phyloP scores from a whole-genome alignment of 2,329 filamentous ascomycete genomes.

The Parastagonospora avenae region DNA sequence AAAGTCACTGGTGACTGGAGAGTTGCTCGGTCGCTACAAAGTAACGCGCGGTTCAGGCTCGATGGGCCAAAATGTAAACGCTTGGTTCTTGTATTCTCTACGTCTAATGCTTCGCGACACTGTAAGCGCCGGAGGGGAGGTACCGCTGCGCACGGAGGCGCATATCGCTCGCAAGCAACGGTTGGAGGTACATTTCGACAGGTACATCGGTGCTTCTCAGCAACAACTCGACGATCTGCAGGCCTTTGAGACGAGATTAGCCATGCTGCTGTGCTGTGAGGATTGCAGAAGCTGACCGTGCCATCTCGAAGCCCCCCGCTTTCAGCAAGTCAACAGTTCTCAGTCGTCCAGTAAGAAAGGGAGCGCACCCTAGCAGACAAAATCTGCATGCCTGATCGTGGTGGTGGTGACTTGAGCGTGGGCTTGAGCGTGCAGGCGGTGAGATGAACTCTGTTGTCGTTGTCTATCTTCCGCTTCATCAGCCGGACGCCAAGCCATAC shows the following conservation, averaged over 20 bases:
- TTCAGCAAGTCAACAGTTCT: conserved; percentile 9
- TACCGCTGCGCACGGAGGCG: conserved; percentile 13
- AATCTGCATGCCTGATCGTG: conserved; percentile 1
- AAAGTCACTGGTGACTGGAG: neutral
- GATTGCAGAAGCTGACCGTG: conserved; percentile 16
- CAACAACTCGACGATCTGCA: neutral
- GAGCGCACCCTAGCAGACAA: neutral
- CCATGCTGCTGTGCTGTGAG: conserved; percentile 13
- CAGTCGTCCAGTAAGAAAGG: neutral
- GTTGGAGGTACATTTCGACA: neutral
- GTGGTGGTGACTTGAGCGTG: conserved; percentile 2
- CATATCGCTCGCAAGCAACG: conserved; percentile 16
- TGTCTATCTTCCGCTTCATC: neutral
- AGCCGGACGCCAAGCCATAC: no score
- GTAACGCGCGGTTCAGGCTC: neutral
- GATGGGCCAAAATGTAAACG: conserved; percentile 7
- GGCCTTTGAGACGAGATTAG: conserved; percentile 20
- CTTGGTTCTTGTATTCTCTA: conserved; percentile 37
- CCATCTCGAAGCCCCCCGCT: conserved; percentile 8
- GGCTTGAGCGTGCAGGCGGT: conserved; percentile 15
- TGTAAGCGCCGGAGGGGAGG: conserved; percentile 28
- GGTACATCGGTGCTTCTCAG: no score
- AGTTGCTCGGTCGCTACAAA: neutral
- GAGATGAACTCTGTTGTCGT: conserved; percentile 10
- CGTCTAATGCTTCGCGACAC: conserved; percentile 30